A percentile compares a stretch with the other conserved stretches of the same genome.
These are phyloP conservation scores for Dactylis glomerata DNA, from an alignment of 176 grass and related monocot genomes.

Conservation along the genomic window DNA sequence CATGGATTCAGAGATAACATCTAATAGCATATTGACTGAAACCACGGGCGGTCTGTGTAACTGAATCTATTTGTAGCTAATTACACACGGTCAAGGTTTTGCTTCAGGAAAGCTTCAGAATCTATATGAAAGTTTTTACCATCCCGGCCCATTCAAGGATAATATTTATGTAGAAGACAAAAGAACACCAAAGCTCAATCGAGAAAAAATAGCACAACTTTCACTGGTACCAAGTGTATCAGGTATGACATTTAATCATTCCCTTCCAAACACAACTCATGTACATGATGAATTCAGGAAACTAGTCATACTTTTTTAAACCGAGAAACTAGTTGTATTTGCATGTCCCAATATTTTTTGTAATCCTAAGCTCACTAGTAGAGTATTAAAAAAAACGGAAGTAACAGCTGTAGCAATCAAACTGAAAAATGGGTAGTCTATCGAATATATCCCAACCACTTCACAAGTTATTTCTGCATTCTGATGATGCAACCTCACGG, in stretches of 20 bases:
- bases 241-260: neutral
- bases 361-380: neutral
- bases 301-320: no score
- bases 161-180: neutral
- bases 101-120: no score
- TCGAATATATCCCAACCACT: neutral
- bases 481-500: conserved; percentile 18
- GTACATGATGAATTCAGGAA: no score
- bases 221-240: neutral
- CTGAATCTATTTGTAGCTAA: neutral
- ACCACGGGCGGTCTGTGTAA: neutral
- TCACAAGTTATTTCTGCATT: neutral
- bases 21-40: neutral
- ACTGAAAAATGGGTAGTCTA: conserved; percentile 23
- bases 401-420: neutral
- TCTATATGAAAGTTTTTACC: no score
- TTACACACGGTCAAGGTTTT: neutral
- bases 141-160: neutral
- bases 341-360: neutral
- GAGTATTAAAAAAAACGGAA: neutral
- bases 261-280: neutral
- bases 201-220: neutral
- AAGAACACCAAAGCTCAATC: neutral
- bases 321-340: no score
- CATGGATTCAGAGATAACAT: neutral